Evolutionary conservation across 2,329 filamentous ascomycete genomes (phyloP).

Genomic region (Verticillium klebahnii): DNA sequence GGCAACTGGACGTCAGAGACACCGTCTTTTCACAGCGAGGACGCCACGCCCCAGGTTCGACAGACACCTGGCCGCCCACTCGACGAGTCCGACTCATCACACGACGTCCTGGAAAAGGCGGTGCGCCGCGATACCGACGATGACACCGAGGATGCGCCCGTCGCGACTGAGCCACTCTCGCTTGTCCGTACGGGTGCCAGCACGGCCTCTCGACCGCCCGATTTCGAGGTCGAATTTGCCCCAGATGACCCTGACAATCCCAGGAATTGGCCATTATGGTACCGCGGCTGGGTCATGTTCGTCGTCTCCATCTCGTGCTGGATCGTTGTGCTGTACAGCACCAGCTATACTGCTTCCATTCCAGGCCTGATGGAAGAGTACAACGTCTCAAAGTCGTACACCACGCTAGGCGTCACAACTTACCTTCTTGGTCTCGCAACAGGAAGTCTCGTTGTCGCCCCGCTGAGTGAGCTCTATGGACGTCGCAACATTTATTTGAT

Average conservation of each 20-base stretch:
- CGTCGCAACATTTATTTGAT: constrained; percentile 64
- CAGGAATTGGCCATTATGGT: constrained; percentile 58
- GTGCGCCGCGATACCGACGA: constrained; percentile 34
- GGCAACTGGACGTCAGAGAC: constrained; percentile 6
- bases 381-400: constrained; percentile 50
- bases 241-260: constrained; percentile 61
- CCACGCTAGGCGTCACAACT: constrained; percentile 71
- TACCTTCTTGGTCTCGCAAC: constrained; percentile 72
- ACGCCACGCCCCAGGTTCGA: neutral
- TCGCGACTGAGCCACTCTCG: constrained; percentile 32
- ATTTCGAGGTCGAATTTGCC: constrained; percentile 71
- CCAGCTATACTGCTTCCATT: constrained; percentile 70
- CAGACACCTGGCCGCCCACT: constrained; percentile 3
- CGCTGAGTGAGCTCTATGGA: constrained; percentile 67
- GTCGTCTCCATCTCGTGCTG: constrained; percentile 41
- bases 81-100: constrained; percentile 11
- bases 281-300: constrained; percentile 37
- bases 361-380: constrained; percentile 67
- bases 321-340: constrained; percentile 67
- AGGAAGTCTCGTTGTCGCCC: constrained; percentile 69
- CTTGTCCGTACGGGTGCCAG: constrained; percentile 31
- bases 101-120: constrained; percentile 31
- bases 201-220: constrained; percentile 41
- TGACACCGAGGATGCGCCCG: constrained; percentile 6
- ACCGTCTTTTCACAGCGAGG: constrained; percentile 5